phyloP scores from a whole-genome alignment of 805 yeast species.

The Millerago galiae region DNA sequence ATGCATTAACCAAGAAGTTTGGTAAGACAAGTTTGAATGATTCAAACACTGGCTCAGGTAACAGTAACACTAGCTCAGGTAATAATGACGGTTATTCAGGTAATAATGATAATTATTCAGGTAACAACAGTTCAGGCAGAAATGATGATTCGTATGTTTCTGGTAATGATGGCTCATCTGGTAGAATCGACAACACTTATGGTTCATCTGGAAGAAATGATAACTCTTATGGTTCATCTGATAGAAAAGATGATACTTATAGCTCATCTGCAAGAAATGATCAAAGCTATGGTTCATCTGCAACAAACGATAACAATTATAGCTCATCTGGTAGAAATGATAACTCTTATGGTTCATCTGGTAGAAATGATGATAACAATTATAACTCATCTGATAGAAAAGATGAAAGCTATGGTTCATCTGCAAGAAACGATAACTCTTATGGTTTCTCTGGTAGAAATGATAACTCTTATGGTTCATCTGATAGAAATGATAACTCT shows the following conservation, averaged over 20 bases:
- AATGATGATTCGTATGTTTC: neutral
- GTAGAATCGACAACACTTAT: slow-evolving; percentile 6
- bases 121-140: slow-evolving; percentile 2
- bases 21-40: slow-evolving; percentile 22
- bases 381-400: neutral
- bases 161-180: neutral
- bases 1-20: slow-evolving; percentile 21
- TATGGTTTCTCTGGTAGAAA: slow-evolving; percentile 20
- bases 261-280: neutral
- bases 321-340: neutral
- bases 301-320: neutral
- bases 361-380: neutral
- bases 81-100: neutral
- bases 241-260: neutral
- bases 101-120: slow-evolving; percentile 10
- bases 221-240: slow-evolving; percentile 17
- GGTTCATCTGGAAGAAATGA: slow-evolving; percentile 6
- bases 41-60: too few species aligned
- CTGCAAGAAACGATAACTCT: slow-evolving; percentile 3
- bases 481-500: slow-evolving; percentile 9
- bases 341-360: neutral
- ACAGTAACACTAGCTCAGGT: slow-evolving; percentile 4
- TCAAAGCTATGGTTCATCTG: neutral
- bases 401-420: neutral
- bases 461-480: slow-evolving; percentile 8